Percentiles rank a stretch among this genome's conserved stretches.
These are phyloP conservation scores for Neltuma alba DNA, from an alignment of 306 rosid genomes.

Conservation along the genomic window DNA sequence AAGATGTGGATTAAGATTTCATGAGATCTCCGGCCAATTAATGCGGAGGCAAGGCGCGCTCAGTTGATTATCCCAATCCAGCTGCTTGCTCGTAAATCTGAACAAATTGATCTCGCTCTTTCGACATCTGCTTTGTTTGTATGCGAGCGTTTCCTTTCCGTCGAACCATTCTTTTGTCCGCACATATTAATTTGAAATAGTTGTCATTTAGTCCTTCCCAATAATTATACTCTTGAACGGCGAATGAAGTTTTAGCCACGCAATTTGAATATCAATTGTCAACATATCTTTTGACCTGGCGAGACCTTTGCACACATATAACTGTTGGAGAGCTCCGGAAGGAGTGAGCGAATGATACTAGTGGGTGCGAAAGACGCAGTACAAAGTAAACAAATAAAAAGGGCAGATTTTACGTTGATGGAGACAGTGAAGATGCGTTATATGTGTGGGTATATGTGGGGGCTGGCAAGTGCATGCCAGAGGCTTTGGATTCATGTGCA, in stretches of 20 bases:
- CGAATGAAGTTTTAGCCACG: background rate
- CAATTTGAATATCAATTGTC: background rate
- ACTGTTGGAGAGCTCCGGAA: background rate
- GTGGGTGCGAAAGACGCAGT: background rate
- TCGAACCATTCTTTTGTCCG: background rate
- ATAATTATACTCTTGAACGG: background rate
- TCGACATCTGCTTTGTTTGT: background rate
- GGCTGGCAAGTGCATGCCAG: background rate
- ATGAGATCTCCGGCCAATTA: constrained; percentile 3
- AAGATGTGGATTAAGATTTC: background rate
- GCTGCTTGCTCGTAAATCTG: background rate
- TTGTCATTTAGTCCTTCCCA: background rate
- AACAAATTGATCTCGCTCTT: background rate
- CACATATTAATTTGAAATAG: background rate
- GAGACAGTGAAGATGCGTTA: background rate
- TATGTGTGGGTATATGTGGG: background rate
- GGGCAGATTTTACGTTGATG: background rate
- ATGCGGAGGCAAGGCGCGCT: background rate
- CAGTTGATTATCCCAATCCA: background rate
- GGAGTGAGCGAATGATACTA: background rate
- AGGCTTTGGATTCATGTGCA: constrained; percentile 7
- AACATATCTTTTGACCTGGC: background rate
- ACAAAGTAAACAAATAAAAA: background rate
- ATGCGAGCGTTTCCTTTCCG: background rate
- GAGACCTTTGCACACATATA: background rate